phyloP scores from a whole-genome alignment of 352 stramenopile genomes.

The Bremia lactucae region DNA sequence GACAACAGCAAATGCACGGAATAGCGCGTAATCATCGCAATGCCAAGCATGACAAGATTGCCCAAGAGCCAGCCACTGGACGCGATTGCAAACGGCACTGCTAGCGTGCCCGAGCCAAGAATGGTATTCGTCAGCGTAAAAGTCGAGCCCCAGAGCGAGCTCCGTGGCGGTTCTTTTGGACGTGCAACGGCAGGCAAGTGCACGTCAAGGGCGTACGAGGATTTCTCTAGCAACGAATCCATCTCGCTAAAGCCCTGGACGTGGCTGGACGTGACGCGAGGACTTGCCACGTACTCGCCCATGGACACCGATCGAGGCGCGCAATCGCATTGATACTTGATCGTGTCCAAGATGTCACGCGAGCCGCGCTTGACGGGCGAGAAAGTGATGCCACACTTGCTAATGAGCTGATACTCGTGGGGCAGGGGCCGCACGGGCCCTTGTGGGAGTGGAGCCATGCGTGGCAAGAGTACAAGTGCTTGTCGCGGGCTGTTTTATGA shows the following conservation, averaged over 20 bases:
- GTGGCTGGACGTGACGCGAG: constrained; percentile 11
- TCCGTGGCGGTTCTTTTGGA: constrained; percentile 16
- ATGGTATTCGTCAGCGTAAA: constrained; percentile 76
- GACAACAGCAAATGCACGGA: constrained; percentile 57
- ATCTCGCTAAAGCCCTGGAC: constrained; percentile 16
- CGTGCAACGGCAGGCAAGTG: constrained; percentile 15
- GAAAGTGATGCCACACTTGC: constrained; percentile 29
- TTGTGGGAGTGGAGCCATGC: constrained; percentile 10
- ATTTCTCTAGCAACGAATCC: constrained; percentile 14
- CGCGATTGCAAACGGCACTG: constrained; percentile 59
- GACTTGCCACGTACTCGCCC: constrained; percentile 67
- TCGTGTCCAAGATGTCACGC: constrained; percentile 39
- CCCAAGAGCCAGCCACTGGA: constrained; percentile 62
- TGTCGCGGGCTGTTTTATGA: too few species aligned
- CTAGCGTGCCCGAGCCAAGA: constrained; percentile 57
- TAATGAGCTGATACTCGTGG: constrained; percentile 18
- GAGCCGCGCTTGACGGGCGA: constrained; percentile 30
- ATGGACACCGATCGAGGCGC: constrained; percentile 50
- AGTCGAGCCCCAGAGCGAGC: constrained; percentile 52
- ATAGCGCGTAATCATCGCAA: constrained; percentile 68
- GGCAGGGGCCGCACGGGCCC: constrained; percentile 6
- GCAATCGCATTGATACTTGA: constrained; percentile 58
- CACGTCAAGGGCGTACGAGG: constrained; percentile 21
- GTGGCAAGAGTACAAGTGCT: too few species aligned
- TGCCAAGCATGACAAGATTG: constrained; percentile 53